Conservation (phyloP, 1,284 basidiomycete species). For the Puccinia sorghi region DNA sequence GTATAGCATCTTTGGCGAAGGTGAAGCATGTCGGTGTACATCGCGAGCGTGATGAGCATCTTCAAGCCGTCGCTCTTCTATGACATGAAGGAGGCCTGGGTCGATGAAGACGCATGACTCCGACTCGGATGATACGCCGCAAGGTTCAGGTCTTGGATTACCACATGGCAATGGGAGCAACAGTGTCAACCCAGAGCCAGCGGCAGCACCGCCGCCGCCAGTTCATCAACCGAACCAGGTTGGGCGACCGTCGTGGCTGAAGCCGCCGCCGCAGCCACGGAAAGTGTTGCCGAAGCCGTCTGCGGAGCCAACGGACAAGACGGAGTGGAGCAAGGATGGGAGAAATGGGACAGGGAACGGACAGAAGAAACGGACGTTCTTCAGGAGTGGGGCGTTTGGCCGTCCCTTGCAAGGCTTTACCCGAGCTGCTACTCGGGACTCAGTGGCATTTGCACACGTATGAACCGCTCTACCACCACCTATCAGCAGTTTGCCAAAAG, state of each 20-base stretch:
- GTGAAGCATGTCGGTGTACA: conserved; percentile 29
- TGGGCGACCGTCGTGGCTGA: conserved; percentile 22
- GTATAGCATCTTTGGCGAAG: too few species aligned
- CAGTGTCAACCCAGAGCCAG: neutral
- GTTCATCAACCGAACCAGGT: conserved; percentile 30
- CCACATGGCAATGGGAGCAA: conserved; percentile 13
- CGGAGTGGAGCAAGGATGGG: neutral
- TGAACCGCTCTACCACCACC: conserved; percentile 1
- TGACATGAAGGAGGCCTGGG: conserved; percentile 12
- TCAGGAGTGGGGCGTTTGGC: conserved; percentile 34
- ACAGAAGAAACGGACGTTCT: conserved; percentile 39
- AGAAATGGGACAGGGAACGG: neutral
- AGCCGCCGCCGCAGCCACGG: conserved; percentile 25
- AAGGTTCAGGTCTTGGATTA: neutral
- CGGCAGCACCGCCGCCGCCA: conserved; percentile 1
- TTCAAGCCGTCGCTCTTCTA: conserved; percentile 40
- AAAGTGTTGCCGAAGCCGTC: conserved; percentile 35
- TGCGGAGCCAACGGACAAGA: conserved; percentile 1
- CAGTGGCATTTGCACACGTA: conserved; percentile 13
- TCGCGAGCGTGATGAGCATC: conserved; percentile 37
- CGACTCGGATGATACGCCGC: conserved; percentile 24
- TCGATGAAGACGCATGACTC: conserved; percentile 37
- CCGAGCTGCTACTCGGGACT: neutral
- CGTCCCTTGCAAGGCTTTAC: neutral
- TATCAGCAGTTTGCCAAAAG: conserved; percentile 24